Evolutionary conservation across 352 stramenopile genomes (phyloP).

Genomic region (Pythium apleroticum): DNA sequence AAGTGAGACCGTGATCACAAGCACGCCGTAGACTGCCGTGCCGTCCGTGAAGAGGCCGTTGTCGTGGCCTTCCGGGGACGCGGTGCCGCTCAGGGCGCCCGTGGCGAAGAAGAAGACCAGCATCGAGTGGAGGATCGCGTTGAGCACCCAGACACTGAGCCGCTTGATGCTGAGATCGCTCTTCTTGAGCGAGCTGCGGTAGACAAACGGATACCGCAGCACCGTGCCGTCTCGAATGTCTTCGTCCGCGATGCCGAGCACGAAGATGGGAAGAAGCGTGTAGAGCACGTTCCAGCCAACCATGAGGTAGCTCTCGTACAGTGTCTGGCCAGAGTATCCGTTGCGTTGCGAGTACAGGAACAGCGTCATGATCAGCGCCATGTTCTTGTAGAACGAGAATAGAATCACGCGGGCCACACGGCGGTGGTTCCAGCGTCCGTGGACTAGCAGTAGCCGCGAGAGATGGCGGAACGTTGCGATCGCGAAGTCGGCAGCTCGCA

Average conservation of each 20-base stretch:
- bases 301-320: conserved; percentile 89
- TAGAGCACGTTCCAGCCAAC: conserved; percentile 96
- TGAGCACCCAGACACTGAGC: conserved; percentile 68
- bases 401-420: conserved; percentile 80
- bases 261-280: conserved; percentile 92
- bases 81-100: conserved; percentile 38
- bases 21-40: conserved; percentile 72
- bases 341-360: conserved; percentile 88
- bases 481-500: conserved; percentile 82
- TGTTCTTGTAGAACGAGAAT: conserved; percentile 92
- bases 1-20: conserved; percentile 78
- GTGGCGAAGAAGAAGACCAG: conserved; percentile 73
- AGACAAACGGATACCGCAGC: conserved; percentile 77
- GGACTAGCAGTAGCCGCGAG: conserved; percentile 72
- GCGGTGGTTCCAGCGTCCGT: conserved; percentile 85
- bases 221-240: conserved; percentile 77
- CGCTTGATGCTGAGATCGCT: conserved; percentile 62
- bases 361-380: conserved; percentile 93
- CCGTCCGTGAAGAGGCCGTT: conserved; percentile 76
- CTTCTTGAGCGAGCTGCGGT: conserved; percentile 61
- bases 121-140: conserved; percentile 70
- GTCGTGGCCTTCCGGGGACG: conserved; percentile 39
- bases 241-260: conserved; percentile 82
- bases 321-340: conserved; percentile 90
- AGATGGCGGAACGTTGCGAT: conserved; percentile 83